These are phyloP conservation scores for Geosmithia flava DNA, from an alignment of 2,329 filamentous ascomycete species.

Conservation along the genomic window DNA sequence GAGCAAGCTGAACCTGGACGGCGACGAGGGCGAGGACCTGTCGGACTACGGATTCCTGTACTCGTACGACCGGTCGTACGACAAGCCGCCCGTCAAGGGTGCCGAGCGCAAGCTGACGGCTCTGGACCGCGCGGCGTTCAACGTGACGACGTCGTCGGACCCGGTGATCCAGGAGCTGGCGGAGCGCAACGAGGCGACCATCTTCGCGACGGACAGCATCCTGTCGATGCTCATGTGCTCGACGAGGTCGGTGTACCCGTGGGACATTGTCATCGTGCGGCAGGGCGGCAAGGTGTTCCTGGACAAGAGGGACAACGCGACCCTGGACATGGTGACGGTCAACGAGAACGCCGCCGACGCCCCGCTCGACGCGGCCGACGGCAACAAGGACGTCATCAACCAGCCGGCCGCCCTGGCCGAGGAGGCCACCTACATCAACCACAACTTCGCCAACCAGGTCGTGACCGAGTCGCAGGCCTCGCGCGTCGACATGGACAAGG, in stretches of 20 bases:
- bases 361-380: conserved; percentile 80
- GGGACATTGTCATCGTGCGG: conserved; percentile 90
- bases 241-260: conserved; percentile 91
- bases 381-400: conserved; percentile 90
- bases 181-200: conserved; percentile 89
- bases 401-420: conserved; percentile 85
- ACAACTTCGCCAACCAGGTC: conserved; percentile 96
- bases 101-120: conserved; percentile 78
- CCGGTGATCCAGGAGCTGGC: conserved; percentile 94
- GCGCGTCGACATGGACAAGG: conserved; percentile 74
- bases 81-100: conserved; percentile 85
- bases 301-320: conserved; percentile 93
- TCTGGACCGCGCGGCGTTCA: conserved; percentile 92
- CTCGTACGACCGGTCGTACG: conserved; percentile 93
- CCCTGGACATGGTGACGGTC: conserved; percentile 93
- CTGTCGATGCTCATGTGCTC: conserved; percentile 99
- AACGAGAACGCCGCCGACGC: conserved; percentile 98
- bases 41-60: conserved; percentile 96
- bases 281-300: conserved; percentile 97
- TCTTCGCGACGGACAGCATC: conserved; percentile 95
- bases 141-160: conserved; percentile 92
- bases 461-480: conserved; percentile 66
- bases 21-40: conserved; percentile 88
- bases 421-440: conserved; percentile 99
- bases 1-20: conserved; percentile 88